Base-by-base conservation (phyloP, 352 stramenopile genomes). In the Globisporangium acanthophoron region DNA sequence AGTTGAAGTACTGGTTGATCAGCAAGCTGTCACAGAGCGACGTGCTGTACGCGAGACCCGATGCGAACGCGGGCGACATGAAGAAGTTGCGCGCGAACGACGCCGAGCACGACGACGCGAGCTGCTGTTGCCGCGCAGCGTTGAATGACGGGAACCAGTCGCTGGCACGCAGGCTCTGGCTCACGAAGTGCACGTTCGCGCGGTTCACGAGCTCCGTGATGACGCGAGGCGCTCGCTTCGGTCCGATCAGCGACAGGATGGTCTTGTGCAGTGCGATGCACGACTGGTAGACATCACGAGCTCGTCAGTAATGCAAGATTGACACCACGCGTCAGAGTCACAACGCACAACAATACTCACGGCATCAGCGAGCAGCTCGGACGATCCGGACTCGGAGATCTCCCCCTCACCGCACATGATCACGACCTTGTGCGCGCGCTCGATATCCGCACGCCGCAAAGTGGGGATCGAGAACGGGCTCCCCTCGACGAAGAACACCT, bases 1-100 rank as follows among this genome's bases (percentile, higher is more conserved):
- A 68, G 61, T 92, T 94, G 66, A 92, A 94, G 61, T 88, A 94
- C 71, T 92, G 82, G 62, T 94, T 94, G 70, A 94, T 91, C 27
- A 94, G 84, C 9, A 94, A 50, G 49, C 80, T 92, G 64, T 94
- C 85, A 41, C 85, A 94, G 31, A 94, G 69, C 18, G 82, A 92
- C 13, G 80, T 87, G 70, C 82, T 92, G 72, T 92, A 94, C 31
- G 85, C 84, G 44, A 94, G 65, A 3, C 85, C 85, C n/a, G 80
- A 90, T 0, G 85, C 80, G 53, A 94, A 94, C 24, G 80, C 80
- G 6, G 82, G 80, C 1, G 82, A 92, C 24, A 90, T n/a, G 56
- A 85, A 88, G 59, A 92, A 92, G 52, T 92, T 85, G 39, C 74
- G 70, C 33, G 81, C 83, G n/a, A 93, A 86, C 13, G 73, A 62